phyloP scores from a whole-genome alignment of 345 rosid genomes.

The Nasturtium officinale region DNA sequence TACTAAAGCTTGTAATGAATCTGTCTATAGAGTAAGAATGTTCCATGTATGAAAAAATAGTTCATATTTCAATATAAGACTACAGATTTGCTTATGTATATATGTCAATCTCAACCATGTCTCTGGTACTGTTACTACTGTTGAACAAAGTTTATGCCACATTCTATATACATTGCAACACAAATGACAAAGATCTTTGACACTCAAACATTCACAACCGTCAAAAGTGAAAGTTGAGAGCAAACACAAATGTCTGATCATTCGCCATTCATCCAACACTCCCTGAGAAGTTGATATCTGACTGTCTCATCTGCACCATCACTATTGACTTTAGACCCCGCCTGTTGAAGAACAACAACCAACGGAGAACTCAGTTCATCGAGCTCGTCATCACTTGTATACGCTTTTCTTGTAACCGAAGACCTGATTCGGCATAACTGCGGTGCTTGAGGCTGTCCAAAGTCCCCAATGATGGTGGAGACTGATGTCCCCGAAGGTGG shows the following conservation, averaged over 20 bases:
- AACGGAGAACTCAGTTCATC: conserved; percentile 78
- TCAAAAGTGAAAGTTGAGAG: background rate
- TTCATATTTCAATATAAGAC: background rate
- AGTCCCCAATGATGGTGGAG: conserved; percentile 49
- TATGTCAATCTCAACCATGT: background rate
- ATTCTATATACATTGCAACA: conserved; percentile 20
- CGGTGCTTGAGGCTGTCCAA: conserved; percentile 43
- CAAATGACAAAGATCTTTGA: conserved; percentile 8
- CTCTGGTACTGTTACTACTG: background rate
- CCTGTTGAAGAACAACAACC: conserved; percentile 50
- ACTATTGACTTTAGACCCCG: conserved; percentile 15
- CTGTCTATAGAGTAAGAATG: background rate
- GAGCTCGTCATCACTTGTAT: conserved; percentile 89
- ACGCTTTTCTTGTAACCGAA: conserved; percentile 64
- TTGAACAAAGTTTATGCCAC: background rate
- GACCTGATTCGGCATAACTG: conserved; percentile 65
- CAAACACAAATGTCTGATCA: conserved; percentile 27
- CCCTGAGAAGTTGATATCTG: conserved; percentile 80
- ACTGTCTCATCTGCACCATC: conserved; percentile 35
- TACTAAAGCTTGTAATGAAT: conserved; percentile 36
- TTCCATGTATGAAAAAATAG: background rate
- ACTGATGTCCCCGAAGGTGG: conserved; percentile 69
- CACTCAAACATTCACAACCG: conserved; percentile 14
- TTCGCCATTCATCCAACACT: conserved; percentile 70
- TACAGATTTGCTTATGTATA: background rate